Conservation (phyloP, 2,329 filamentous ascomycete species). For the Leptosphaerulina australis region DNA sequence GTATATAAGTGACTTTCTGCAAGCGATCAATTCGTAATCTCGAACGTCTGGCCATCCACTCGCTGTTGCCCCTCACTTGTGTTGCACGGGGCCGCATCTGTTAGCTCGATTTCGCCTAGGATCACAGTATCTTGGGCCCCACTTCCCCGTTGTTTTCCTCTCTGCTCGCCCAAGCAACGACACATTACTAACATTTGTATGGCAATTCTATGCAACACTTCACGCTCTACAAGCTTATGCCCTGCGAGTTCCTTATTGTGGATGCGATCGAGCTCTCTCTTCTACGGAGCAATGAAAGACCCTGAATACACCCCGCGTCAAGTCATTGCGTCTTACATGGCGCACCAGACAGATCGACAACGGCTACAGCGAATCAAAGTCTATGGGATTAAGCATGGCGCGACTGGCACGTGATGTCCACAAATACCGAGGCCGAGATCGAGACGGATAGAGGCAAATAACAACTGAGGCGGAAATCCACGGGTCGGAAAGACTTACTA, state of each 20-base stretch:
- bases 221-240: background rate
- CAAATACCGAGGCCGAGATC: conserved; percentile 18
- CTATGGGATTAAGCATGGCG: background rate
- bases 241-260: background rate
- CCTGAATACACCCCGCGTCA: conserved; percentile 2
- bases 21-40: conserved; percentile 38
- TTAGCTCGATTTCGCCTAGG: conserved; percentile 28
- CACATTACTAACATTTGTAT: conserved; percentile 1
- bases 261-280: background rate
- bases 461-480: conserved; percentile 4
- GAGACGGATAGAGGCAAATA: conserved; percentile 10
- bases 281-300: background rate
- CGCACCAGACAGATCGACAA: conserved; percentile 15
- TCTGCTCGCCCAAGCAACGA: background rate
- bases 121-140: conserved; percentile 11
- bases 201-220: background rate
- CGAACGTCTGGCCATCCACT: conserved; percentile 33
- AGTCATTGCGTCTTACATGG: conserved; percentile 19
- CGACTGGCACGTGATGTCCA: conserved; percentile 9
- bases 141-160: conserved; percentile 2
- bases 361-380: conserved; percentile 5
- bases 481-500: conserved; percentile 2
- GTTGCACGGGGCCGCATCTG: conserved; percentile 28
- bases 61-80: conserved; percentile 32
- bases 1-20: conserved; percentile 30